Conservation (phyloP, 306 rosid genomes). For the Fagus sylvatica region DNA sequence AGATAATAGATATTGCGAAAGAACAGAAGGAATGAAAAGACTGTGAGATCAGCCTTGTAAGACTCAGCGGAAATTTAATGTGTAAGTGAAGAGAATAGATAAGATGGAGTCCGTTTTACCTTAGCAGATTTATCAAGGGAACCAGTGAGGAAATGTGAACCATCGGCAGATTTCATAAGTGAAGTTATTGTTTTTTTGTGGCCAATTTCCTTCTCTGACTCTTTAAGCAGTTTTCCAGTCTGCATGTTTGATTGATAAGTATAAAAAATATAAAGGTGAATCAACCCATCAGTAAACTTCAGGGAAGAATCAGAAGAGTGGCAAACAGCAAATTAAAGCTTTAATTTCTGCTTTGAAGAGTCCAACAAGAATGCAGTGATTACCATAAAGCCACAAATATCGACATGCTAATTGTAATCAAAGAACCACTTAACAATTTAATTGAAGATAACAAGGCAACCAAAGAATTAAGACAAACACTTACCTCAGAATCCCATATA, state of each 20-base stretch:
- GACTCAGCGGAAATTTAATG: too few species aligned
- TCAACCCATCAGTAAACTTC: background rate
- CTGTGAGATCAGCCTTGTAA: background rate
- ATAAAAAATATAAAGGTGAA: background rate
- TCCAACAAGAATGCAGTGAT: background rate
- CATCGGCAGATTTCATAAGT: conserved; percentile 69
- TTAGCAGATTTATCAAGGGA: conserved; percentile 88
- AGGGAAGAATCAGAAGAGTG: background rate
- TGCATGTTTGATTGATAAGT: conserved; percentile 25
- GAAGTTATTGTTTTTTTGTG: conserved; percentile 78
- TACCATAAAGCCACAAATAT: background rate
- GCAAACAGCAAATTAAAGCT: background rate
- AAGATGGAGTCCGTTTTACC: conserved; percentile 29
- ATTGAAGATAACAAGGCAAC: background rate
- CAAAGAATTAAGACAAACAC: background rate
- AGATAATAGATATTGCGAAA: background rate
- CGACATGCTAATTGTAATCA: background rate
- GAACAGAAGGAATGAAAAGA: background rate
- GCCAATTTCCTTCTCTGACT: conserved; percentile 74
- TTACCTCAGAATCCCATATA: conserved; percentile 92
- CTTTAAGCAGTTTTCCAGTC: conserved; percentile 79
- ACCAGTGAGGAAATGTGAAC: conserved; percentile 84
- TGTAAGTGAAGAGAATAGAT: too few species aligned
- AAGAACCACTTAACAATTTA: background rate
- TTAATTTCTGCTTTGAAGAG: background rate